A percentile compares a stretch with the other conserved stretches of the same genome.
Evolutionary conservation across 176 grass and related monocot species (phyloP).

Genomic region (Lolium multiflorum): DNA sequence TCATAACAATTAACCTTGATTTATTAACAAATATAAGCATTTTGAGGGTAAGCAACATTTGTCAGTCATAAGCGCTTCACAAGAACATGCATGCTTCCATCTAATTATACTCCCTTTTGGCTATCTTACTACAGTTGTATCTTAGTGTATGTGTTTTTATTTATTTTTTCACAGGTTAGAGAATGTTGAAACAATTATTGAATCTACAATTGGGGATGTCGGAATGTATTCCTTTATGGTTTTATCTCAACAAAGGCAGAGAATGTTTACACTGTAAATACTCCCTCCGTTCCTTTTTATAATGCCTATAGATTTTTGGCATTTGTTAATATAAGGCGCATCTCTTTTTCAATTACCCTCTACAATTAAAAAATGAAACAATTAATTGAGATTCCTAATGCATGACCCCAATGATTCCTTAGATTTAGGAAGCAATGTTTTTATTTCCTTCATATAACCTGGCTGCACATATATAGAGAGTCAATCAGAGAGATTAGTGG

Average conservation of each 20-base stretch:
- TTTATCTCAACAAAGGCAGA: slow-evolving; percentile 99
- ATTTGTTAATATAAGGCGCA: too few species aligned
- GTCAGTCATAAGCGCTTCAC: background rate
- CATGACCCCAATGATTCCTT: too few species aligned
- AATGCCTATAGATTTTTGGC: too few species aligned
- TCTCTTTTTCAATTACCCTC: too few species aligned
- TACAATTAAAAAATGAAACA: too few species aligned
- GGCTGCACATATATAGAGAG: too few species aligned
- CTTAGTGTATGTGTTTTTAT: slow-evolving; percentile 22
- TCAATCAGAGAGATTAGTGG: too few species aligned
- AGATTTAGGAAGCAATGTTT: too few species aligned
- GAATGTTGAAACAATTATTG: slow-evolving; percentile 97
- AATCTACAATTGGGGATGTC: slow-evolving; percentile 97
- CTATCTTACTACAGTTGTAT: background rate
- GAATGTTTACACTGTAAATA: too few species aligned
- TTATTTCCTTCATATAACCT: too few species aligned
- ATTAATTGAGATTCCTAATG: too few species aligned
- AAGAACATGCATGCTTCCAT: slow-evolving; percentile 1
- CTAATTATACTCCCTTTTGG: background rate
- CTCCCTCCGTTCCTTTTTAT: too few species aligned
- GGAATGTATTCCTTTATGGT: slow-evolving; percentile 98
- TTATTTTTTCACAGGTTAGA: slow-evolving; percentile 67
- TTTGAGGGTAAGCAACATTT: slow-evolving; percentile 6
- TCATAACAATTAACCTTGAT: background rate
- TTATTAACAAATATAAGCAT: slow-evolving; percentile 17